Evolutionary conservation across 2,329 filamentous ascomycete genomes (phyloP).

Genomic region (Trichothecium roseum): DNA sequence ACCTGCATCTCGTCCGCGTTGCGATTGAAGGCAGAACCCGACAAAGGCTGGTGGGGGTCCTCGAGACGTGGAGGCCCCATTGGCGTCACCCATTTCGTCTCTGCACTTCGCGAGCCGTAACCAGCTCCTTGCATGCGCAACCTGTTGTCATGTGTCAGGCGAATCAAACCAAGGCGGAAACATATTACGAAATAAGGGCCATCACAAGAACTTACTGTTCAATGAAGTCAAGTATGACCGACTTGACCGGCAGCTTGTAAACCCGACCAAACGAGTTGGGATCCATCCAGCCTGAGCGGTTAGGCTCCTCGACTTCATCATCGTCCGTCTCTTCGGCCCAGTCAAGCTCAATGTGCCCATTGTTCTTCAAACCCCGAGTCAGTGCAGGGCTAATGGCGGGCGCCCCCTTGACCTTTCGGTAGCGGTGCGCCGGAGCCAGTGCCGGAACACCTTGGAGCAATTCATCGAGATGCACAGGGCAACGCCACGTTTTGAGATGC

Average conservation of each 20-base stretch:
- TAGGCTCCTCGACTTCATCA: slow-evolving; percentile 29
- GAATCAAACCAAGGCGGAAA: no score
- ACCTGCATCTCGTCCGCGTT: slow-evolving; percentile 55
- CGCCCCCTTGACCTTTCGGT: slow-evolving; percentile 48
- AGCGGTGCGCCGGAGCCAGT: slow-evolving; percentile 49
- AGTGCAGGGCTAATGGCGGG: slow-evolving; percentile 40
- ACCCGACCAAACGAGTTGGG: slow-evolving; percentile 51
- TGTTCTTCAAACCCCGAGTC: slow-evolving; percentile 57
- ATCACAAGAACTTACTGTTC: slow-evolving; percentile 49
- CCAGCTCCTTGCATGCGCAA: slow-evolving; percentile 27
- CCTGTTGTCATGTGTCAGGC: no score
- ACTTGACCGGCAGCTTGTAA: slow-evolving; percentile 52
- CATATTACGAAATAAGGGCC: no score
- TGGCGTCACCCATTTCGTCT: slow-evolving; percentile 17
- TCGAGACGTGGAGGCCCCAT: slow-evolving; percentile 13
- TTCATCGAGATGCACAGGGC: slow-evolving; percentile 76
- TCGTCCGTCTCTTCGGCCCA: slow-evolving; percentile 46
- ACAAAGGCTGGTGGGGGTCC: slow-evolving; percentile 5
- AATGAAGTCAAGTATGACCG: slow-evolving; percentile 65
- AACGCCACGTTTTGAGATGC: slow-evolving; percentile 70
- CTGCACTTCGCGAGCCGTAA: slow-evolving; percentile 19
- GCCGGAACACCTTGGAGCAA: slow-evolving; percentile 51
- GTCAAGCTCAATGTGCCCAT: slow-evolving; percentile 62
- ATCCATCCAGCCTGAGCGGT: slow-evolving; percentile 41
- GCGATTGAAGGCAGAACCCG: slow-evolving; percentile 27